Conservation (phyloP, 192 early-diverging fungal species). For the Entomortierella beljakovae region DNA sequence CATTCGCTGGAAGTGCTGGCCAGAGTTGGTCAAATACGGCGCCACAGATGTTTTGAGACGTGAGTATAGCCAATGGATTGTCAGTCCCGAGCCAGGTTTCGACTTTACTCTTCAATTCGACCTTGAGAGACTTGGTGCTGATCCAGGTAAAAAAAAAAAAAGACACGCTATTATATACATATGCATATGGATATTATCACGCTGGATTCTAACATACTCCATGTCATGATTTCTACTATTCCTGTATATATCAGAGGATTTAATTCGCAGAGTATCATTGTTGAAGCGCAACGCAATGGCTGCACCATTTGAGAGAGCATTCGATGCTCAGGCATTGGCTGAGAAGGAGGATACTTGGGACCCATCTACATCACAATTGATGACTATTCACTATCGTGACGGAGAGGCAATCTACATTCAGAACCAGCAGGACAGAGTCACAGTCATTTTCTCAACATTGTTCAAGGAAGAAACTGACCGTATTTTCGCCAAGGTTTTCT, state of each 20-base stretch:
- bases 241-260: constrained; percentile 56
- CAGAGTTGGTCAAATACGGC: constrained; percentile 83
- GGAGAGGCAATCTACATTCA: constrained; percentile 95
- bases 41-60: constrained; percentile 85
- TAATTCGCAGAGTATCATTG: constrained; percentile 86
- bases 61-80: constrained; percentile 83
- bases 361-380: constrained; percentile 75
- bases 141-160: constrained; percentile 67
- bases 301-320: constrained; percentile 93
- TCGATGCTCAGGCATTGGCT: constrained; percentile 82
- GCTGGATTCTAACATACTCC: too few species aligned
- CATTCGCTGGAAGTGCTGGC: constrained; percentile 86
- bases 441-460: constrained; percentile 95
- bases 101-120: constrained; percentile 90
- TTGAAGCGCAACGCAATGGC: constrained; percentile 96
- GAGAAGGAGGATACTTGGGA: constrained; percentile 77
- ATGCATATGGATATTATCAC: background rate
- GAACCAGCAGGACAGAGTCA: constrained; percentile 92
- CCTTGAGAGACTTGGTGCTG: constrained; percentile 78
- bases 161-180: background rate
- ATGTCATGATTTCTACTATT: background rate
- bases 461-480: constrained; percentile 99
- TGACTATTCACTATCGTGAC: constrained; percentile 95
- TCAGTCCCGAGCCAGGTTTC: constrained; percentile 71
- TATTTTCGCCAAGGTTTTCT: constrained; percentile 95